phyloP scores from a whole-genome alignment of 2,329 filamentous ascomycete genomes.

The Eurotiales sp. region DNA sequence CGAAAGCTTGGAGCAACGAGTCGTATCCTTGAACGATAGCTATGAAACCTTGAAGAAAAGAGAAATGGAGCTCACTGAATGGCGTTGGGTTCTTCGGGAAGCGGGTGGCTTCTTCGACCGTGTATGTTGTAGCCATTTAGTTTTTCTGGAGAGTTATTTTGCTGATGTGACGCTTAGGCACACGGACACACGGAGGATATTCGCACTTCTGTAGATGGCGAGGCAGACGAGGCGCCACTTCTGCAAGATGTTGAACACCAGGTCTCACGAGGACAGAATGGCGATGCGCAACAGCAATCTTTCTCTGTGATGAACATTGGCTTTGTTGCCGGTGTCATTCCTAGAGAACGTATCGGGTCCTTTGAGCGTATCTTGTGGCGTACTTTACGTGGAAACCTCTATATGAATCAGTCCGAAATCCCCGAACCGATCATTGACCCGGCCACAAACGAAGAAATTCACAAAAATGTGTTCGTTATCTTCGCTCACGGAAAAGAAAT shows the following conservation, averaged over 20 bases:
- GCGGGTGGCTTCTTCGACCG: conserved; percentile 96
- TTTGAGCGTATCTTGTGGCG: conserved; percentile 98
- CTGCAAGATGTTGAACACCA: conserved; percentile 91
- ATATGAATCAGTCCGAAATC: conserved; percentile 99
- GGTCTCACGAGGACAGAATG: conserved; percentile 56
- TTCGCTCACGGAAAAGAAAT: conserved; percentile 99
- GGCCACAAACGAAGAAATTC: conserved; percentile 81
- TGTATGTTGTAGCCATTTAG: conserved; percentile 24
- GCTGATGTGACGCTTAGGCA: conserved; percentile 47
- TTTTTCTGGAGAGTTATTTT: neutral
- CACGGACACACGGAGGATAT: conserved; percentile 97
- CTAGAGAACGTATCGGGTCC: conserved; percentile 83
- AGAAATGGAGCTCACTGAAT: conserved; percentile 94
- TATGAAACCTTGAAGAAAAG: conserved; percentile 98
- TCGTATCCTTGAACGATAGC: conserved; percentile 91
- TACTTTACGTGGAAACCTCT: conserved; percentile 92
- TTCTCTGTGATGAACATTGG: conserved; percentile 99
- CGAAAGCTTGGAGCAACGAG: conserved; percentile 85
- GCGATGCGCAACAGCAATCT: conserved; percentile 66
- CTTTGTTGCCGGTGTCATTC: conserved; percentile 94
- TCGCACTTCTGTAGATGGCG: conserved; percentile 73
- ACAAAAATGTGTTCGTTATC: conserved; percentile 99
- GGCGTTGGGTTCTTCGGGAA: conserved; percentile 96
- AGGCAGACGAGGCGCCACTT: conserved; percentile 77
- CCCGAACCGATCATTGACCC: conserved; percentile 89